Evolutionary conservation across 441 rosid genomes (phyloP), one percentile per base, ranked within the genome.

Genomic region (Populus tomentosa): DNA sequence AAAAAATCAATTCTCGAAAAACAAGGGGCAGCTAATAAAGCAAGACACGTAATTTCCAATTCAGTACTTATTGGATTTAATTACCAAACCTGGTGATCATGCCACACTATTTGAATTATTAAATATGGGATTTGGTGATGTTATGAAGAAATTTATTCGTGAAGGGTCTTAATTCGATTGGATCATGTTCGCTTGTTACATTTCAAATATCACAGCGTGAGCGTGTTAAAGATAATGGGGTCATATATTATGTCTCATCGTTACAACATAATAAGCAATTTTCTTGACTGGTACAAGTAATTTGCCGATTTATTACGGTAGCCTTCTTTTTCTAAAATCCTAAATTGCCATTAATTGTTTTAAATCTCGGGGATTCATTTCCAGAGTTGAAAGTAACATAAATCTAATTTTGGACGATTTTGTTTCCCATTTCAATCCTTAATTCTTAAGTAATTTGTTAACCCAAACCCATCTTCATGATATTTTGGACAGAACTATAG

Each of bases 211-310:
- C 84, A 80, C 81, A 64, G 82, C 63, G 6, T 2, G 8, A 62
- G 9, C 28, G n/a, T 1, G 9, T 59, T 69, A 3, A 74, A 66
- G 62, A 5, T 23, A 6, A 68, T 40, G 21, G 80, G 30, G 68
- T 50, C 40, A 18, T 35, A 13, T 59, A 70, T 77, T 75, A 78
- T 33, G 80, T 77, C 75, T 75, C 88, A 77, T 85, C 83, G 89
- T 87, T 83, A 75, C 84, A 83, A 85, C 87, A 73, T 82, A 86
- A 76, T 69, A 68, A 75, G 80, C 83, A 75, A 82, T 82, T 86
- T 77, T 78, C 71, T 74, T 74, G 83, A 82, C 87, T 63, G 68
- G 81, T 40, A 71, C 80, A 78, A 78, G 77, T 59, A 24, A 77
- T 78, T 81, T 80, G 73, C 82, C 78, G 72, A 77, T 80, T 86